Evolutionary conservation across 306 rosid genomes (phyloP).

Genomic region (Parietaria judaica): DNA sequence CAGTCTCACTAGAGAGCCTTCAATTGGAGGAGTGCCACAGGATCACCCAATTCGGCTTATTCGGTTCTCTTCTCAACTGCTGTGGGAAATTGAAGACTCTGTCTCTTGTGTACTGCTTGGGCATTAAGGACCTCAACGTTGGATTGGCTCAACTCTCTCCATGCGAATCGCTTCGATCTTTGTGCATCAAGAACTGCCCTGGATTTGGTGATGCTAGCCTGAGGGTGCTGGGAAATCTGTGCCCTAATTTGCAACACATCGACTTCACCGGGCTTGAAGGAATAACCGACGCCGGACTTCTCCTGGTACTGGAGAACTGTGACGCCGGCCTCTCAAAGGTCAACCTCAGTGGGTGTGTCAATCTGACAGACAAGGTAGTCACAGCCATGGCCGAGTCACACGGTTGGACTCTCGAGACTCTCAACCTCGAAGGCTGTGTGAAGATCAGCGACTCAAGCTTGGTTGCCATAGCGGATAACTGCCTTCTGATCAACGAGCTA

Average conservation of each 20-base stretch:
- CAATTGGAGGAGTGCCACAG: constrained; percentile 91
- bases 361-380: constrained; percentile 56
- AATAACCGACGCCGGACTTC: constrained; percentile 63
- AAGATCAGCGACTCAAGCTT: constrained; percentile 54
- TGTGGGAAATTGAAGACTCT: constrained; percentile 62
- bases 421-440: constrained; percentile 64
- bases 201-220: constrained; percentile 68
- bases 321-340: constrained; percentile 61
- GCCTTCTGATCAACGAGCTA: constrained; percentile 57
- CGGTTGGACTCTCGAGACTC: constrained; percentile 57
- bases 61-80: constrained; percentile 59
- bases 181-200: constrained; percentile 64
- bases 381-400: constrained; percentile 42
- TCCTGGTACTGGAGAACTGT: constrained; percentile 47
- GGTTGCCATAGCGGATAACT: constrained; percentile 51
- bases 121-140: constrained; percentile 52
- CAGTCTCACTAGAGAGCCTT: constrained; percentile 65
- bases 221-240: constrained; percentile 57
- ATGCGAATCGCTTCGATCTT: constrained; percentile 41
- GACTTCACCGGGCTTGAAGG: constrained; percentile 70
- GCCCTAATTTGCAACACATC: constrained; percentile 56
- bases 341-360: constrained; percentile 58
- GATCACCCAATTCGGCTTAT: constrained; percentile 69
- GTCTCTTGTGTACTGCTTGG: constrained; percentile 59
- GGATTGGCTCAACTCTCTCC: constrained; percentile 34